Evolutionary conservation across 805 yeast genomes (phyloP).

Genomic region (Ogataea glucozyma): DNA sequence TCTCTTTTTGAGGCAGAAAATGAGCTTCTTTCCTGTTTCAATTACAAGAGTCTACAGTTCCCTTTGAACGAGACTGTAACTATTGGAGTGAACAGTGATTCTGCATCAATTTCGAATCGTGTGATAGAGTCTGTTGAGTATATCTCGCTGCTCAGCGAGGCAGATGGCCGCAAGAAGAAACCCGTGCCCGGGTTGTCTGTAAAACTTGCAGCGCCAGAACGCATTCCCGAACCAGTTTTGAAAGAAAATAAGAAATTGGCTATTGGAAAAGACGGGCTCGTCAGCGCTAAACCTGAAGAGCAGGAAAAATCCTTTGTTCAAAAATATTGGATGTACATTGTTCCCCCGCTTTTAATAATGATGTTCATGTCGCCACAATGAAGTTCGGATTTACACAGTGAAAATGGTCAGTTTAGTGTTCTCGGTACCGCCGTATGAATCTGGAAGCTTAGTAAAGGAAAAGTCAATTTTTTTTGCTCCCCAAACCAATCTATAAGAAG

Average conservation of each 20-base stretch:
- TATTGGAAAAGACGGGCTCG: constrained; percentile 14
- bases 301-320: constrained; percentile 50
- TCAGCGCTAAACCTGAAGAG: constrained; percentile 11
- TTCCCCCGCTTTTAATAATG: constrained; percentile 48
- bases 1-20: constrained; percentile 11
- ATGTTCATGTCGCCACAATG: constrained; percentile 29
- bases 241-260: constrained; percentile 11
- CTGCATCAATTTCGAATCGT: neutral
- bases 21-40: constrained; percentile 24
- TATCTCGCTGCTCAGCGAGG: constrained; percentile 15
- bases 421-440: constrained; percentile 5
- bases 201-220: constrained; percentile 7
- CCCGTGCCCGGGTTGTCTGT: constrained; percentile 6
- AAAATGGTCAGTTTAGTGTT: constrained; percentile 7
- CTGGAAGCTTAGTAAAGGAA: too few relatives aligned
- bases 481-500: too few relatives aligned
- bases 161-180: neutral
- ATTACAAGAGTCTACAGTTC: constrained; percentile 20
- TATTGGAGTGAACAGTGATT: constrained; percentile 12
- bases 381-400: neutral
- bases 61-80: constrained; percentile 23
- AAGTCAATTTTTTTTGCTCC: too few relatives aligned
- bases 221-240: constrained; percentile 14
- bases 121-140: constrained; percentile 19
- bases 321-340: constrained; percentile 62